A percentile compares a stretch with the other conserved stretches of the same genome.
These are phyloP conservation scores for Leccinum holopus DNA, from an alignment of 1,284 basidiomycete species.

Conservation along the genomic window DNA sequence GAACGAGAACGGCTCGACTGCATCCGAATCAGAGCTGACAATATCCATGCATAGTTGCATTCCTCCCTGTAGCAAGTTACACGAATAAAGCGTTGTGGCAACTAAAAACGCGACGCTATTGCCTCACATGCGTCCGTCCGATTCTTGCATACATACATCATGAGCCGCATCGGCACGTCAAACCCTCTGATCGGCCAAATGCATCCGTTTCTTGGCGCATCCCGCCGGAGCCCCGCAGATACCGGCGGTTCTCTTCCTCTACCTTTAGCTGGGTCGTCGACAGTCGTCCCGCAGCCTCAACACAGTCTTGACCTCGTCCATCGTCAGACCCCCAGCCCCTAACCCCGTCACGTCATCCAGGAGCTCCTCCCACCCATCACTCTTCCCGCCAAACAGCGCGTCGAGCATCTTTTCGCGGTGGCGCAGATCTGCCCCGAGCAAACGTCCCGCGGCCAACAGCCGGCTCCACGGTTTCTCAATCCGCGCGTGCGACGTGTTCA, in stretches of 20 bases:
- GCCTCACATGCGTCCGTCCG: not conserved
- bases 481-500: constrained; percentile 42
- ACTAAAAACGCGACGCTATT: not conserved
- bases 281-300: constrained; percentile 32
- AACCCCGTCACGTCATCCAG: constrained; percentile 29
- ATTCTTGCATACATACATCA: not conserved
- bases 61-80: not conserved
- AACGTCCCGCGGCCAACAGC: constrained; percentile 62
- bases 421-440: constrained; percentile 54
- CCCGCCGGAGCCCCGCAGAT: not conserved
- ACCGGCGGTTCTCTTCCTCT: not conserved
- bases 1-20: too few relatives aligned
- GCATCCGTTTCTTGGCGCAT: not conserved
- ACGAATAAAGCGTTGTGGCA: not conserved
- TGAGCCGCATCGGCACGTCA: not conserved
- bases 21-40: too few relatives aligned
- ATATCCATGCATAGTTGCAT: too few relatives aligned
- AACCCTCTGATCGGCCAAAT: too few relatives aligned
- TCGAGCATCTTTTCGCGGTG: constrained; percentile 13
- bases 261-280: constrained; percentile 5
- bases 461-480: constrained; percentile 72
- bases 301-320: constrained; percentile 31
- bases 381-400: constrained; percentile 18
- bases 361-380: constrained; percentile 29
- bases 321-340: constrained; percentile 23